Conservation (phyloP, 106 monocot species). For the Gastrodia elata region DNA sequence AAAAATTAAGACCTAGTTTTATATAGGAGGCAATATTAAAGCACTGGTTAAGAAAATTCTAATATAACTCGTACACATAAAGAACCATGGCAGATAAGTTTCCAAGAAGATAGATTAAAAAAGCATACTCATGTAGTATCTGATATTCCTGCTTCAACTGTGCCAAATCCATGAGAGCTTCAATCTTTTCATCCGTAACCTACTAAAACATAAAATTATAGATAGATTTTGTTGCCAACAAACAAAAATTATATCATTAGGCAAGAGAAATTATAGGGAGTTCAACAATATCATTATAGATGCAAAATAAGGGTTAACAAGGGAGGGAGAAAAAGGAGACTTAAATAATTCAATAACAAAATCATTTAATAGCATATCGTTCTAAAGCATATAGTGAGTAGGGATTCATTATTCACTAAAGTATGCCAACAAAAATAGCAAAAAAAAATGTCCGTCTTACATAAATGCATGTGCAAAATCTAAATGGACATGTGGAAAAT, state of each 20-base stretch:
- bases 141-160: constrained; percentile 51
- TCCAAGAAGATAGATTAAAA: not conserved
- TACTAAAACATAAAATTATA: constrained; percentile 12
- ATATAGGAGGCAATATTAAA: not conserved
- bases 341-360: not conserved
- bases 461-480: not conserved
- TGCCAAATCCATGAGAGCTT: constrained; percentile 62
- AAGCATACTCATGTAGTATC: constrained; percentile 42
- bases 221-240: not conserved
- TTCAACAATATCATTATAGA: no score
- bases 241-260: not conserved
- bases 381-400: not conserved
- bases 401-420: not conserved
- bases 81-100: not conserved
- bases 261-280: not conserved
- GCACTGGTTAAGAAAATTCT: no score
- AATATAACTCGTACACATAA: not conserved
- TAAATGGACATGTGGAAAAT: not conserved
- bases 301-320: not conserved
- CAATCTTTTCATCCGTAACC: constrained; percentile 76
- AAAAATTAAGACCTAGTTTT: not conserved
- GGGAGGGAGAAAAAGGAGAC: not conserved
- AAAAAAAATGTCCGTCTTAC: not conserved
- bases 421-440: not conserved
- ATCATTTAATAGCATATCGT: not conserved